Conservation (phyloP, 1,284 basidiomycete genomes). For the Trametes sp. region DNA sequence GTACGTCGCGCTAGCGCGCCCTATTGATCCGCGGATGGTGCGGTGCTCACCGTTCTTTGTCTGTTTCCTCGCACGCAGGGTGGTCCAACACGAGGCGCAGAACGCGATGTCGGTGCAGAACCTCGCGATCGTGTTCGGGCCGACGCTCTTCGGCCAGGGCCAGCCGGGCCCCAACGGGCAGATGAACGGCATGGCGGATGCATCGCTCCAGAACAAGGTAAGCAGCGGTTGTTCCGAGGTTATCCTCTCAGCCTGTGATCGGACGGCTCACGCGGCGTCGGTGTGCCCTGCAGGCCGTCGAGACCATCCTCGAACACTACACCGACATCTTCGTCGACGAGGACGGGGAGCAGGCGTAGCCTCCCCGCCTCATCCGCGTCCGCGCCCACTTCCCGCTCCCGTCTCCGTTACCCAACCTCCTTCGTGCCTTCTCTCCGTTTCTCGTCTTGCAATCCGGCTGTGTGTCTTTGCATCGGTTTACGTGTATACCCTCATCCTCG, state of each 20-base stretch:
- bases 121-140: conserved; percentile 96
- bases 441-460: not conserved
- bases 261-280: not conserved
- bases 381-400: too few species aligned
- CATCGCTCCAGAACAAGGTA: conserved; percentile 72
- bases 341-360: conserved; percentile 42
- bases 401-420: not conserved
- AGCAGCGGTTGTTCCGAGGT: conserved; percentile 31
- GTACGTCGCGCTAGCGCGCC: conserved; percentile 51
- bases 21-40: conserved; percentile 11
- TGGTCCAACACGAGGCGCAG: conserved; percentile 74
- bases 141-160: conserved; percentile 84
- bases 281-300: conserved; percentile 73
- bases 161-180: conserved; percentile 41
- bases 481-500: conserved; percentile 33
- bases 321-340: conserved; percentile 88
- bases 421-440: not conserved
- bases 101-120: conserved; percentile 97
- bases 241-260: too few species aligned
- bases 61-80: conserved; percentile 53
- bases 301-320: conserved; percentile 88
- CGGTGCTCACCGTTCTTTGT: not conserved
- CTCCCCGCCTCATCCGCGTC: not conserved
- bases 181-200: conserved; percentile 59
- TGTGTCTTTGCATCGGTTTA: conserved; percentile 22